Evolutionary conservation across 2,329 filamentous ascomycete species (phyloP), one percentile per base, ranked within the genome.

Genomic region (Penicillium sp.): DNA sequence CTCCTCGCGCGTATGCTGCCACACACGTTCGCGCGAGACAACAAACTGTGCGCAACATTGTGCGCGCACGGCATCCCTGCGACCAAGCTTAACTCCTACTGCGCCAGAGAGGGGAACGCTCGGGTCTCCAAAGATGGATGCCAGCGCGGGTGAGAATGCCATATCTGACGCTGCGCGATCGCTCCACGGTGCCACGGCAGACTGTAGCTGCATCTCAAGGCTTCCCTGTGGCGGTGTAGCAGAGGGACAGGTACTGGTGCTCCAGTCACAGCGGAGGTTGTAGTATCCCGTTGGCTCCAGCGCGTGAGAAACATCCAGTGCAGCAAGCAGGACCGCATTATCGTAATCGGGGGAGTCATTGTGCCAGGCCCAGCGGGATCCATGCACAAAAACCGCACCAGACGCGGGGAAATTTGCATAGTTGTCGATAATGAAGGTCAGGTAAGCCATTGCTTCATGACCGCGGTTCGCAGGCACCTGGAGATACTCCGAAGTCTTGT

Each of bases 11-110:
- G 65, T 64, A 54, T 75, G 71, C 41, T 69, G 66, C 55, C 64
- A 68, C 12, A 77, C 66, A 12, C 65, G 62, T 9, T 70, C 63
- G 4, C 70, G 58, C 2, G 68, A 63, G 14, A 76, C 73, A 9
- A 69, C 72, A 51, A 77, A 78, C 44, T 76, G 75, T 8, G 74
- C 74, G 57, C 74, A 77, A 51, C 75, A 78, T 54, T 74, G 67
- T 29, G 67, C 60, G 38, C 69, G 51, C 44, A 73, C 23, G 40
- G 68, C 52, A 65, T 72, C 53, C 57, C 61, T 54, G 47, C 67
- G 46, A 49, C 66, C 65, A 39, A 71, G 49, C 59, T 56, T 18
- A 13, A 47, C 18, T 33, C 25, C 35, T 7, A 28, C 35, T 6
- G 15, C 20, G 3, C 23, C n/a, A 3, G 30, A 43, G 16, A 10